Percentiles rank a stretch among this genome's conserved stretches.
Evolutionary conservation across 2,329 filamentous ascomycete genomes (phyloP).

Genomic region (Calonectria multiphialidica): DNA sequence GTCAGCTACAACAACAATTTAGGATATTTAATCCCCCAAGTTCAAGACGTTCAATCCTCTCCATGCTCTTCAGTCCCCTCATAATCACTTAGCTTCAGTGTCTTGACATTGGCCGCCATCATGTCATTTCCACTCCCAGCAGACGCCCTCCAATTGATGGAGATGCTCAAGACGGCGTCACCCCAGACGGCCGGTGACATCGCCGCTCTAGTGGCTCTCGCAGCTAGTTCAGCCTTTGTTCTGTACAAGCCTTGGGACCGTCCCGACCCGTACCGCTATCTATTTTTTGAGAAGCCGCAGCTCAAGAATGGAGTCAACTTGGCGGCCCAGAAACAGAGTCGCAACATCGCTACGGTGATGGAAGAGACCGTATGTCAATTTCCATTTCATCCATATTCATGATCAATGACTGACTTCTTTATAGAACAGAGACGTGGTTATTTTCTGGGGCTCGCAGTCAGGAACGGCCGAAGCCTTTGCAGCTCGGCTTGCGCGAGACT

Average conservation of each 20-base stretch:
- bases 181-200: constrained; percentile 38
- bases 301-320: constrained; percentile 51
- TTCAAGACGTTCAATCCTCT: background rate
- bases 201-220: constrained; percentile 38
- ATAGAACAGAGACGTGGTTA: constrained; percentile 63
- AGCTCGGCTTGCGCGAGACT: constrained; percentile 88
- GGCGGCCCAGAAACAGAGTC: constrained; percentile 50
- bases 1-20: background rate
- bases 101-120: constrained; percentile 7
- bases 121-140: constrained; percentile 21
- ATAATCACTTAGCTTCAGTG: background rate
- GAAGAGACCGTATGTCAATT: constrained; percentile 40
- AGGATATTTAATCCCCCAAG: background rate
- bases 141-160: background rate
- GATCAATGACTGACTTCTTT: background rate
- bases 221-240: constrained; percentile 46
- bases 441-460: constrained; percentile 95
- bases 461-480: constrained; percentile 94
- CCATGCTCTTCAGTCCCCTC: background rate
- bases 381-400: background rate
- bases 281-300: constrained; percentile 58
- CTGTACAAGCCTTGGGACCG: constrained; percentile 59
- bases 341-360: constrained; percentile 56
- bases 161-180: constrained; percentile 33
- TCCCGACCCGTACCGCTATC: constrained; percentile 60